Percentiles rank a stretch among this genome's conserved stretches.
These are phyloP conservation scores for Pseudogymnoascus sp. DNA, from an alignment of 2,329 filamentous ascomycete species.

Conservation along the genomic window DNA sequence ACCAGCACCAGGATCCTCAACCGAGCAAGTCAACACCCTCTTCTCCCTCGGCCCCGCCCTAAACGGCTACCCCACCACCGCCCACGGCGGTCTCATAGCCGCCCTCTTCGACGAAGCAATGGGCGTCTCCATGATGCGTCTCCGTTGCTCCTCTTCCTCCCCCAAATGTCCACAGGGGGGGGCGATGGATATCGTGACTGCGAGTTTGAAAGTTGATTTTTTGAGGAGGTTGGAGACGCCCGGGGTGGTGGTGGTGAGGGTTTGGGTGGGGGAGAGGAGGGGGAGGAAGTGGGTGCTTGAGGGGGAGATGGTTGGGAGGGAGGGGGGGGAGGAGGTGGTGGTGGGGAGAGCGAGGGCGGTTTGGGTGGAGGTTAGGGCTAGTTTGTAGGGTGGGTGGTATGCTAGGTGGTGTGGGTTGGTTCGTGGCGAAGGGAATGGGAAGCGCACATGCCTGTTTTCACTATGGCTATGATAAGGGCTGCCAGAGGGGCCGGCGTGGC, in stretches of 20 bases:
- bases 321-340: conserved; percentile 33
- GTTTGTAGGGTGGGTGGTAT: too few relatives aligned
- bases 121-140: conserved; percentile 30
- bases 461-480: too few relatives aligned
- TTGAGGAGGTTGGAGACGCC: conserved; percentile 44
- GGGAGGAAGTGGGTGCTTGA: conserved; percentile 39
- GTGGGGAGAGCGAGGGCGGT: conserved; percentile 47
- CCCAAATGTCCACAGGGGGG: conserved; percentile 17
- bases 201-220: conserved; percentile 48
- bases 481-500: too few relatives aligned
- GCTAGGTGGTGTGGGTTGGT: too few relatives aligned
- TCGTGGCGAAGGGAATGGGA: too few relatives aligned
- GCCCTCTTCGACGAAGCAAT: conserved; percentile 7
- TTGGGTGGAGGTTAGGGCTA: conserved; percentile 33
- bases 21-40: neutral
- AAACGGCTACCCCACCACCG: conserved; percentile 8
- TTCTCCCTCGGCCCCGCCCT: neutral
- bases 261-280: conserved; percentile 41
- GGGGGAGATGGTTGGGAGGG: conserved; percentile 31
- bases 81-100: neutral
- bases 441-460: too few relatives aligned
- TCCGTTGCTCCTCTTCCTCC: conserved; percentile 9
- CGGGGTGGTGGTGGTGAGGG: conserved; percentile 38
- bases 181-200: conserved; percentile 37
- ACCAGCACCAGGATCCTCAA: neutral